phyloP scores from a whole-genome alignment of 169 alveolate genomes.

The Eimeria necatrix region DNA sequence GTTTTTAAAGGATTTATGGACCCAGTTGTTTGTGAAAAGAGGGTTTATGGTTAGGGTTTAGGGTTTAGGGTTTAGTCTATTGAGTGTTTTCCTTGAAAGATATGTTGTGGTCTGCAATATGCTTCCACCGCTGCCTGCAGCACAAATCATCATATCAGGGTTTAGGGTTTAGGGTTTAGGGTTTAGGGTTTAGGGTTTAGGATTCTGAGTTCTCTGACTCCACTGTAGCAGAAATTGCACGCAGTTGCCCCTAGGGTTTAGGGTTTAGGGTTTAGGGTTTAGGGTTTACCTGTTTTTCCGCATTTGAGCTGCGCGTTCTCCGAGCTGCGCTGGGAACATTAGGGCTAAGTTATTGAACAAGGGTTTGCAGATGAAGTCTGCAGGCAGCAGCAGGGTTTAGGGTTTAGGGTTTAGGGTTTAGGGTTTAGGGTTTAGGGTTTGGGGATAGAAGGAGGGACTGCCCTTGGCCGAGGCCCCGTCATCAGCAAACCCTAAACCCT shows the following conservation, averaged over 20 bases:
- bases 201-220: too few relatives aligned
- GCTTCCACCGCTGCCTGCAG: slow-evolving; percentile 28
- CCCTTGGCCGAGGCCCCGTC: too few relatives aligned
- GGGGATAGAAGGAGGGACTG: too few relatives aligned
- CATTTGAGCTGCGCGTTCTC: slow-evolving; percentile 87
- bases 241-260: background rate
- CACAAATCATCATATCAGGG: slow-evolving; percentile 25
- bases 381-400: slow-evolving; percentile 67
- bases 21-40: too few relatives aligned
- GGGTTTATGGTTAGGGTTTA: background rate
- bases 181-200: too few relatives aligned
- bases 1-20: too few relatives aligned
- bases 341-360: background rate
- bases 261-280: background rate
- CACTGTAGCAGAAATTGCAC: background rate
- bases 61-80: background rate
- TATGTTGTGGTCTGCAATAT: too few relatives aligned
- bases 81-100: background rate
- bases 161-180: background rate
- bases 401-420: background rate
- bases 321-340: slow-evolving; percentile 4
- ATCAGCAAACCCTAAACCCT: too few relatives aligned
- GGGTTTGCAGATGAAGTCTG: slow-evolving; percentile 8
- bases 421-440: background rate
- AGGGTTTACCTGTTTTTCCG: slow-evolving; percentile 86